A percentile compares a stretch with the other conserved stretches of the same genome.
Evolutionary conservation across 441 rosid genomes (phyloP).

Genomic region (Cnidoscolus chayamansa): DNA sequence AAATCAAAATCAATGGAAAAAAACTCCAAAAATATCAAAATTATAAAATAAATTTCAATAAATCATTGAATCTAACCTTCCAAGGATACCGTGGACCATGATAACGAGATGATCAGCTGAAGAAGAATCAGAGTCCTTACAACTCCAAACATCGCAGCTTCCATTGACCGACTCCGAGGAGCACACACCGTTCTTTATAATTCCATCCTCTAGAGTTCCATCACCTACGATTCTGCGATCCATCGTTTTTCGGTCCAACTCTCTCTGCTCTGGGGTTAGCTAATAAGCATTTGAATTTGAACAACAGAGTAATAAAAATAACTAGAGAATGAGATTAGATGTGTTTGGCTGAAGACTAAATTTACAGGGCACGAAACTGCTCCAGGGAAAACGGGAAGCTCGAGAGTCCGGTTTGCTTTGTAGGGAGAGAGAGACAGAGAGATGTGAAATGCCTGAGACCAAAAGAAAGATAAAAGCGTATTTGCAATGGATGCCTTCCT

Average conservation of each 20-base stretch:
- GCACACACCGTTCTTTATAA: constrained; percentile 51
- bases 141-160: constrained; percentile 72
- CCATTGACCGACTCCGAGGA: constrained; percentile 62
- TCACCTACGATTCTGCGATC: constrained; percentile 36
- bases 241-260: constrained; percentile 30
- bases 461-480: background rate
- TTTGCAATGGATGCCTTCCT: background rate
- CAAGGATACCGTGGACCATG: constrained; percentile 95
- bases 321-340: background rate
- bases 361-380: background rate
- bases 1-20: background rate
- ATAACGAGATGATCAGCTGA: constrained; percentile 90
- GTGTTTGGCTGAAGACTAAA: constrained; percentile 12
- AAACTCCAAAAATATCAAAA: background rate
- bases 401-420: background rate
- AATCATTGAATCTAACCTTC: constrained; percentile 49
- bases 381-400: background rate
- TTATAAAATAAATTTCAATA: background rate
- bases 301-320: background rate
- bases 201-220: constrained; percentile 20
- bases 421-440: too few species aligned
- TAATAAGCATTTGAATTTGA: constrained; percentile 25
- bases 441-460: constrained; percentile 12
- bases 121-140: constrained; percentile 55
- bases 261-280: background rate